Evolutionary conservation across 352 stramenopile genomes (phyloP).

Genomic region (Thalassiosira pacifica): DNA sequence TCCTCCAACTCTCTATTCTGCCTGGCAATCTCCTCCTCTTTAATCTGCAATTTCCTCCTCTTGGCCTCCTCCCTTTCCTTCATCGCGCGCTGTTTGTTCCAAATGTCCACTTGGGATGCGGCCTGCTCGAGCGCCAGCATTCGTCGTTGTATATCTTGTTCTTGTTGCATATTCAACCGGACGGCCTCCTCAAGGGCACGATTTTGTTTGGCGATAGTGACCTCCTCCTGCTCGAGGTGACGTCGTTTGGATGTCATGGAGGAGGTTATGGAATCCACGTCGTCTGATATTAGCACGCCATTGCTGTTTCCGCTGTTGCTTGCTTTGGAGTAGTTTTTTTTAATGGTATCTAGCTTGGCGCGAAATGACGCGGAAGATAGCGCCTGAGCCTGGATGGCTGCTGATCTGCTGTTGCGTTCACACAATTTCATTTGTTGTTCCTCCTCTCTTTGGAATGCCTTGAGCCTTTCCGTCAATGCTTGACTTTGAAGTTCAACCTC

Average conservation of each 20-base stretch:
- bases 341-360: too few species aligned
- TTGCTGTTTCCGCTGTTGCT: too few species aligned
- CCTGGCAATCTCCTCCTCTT: not conserved
- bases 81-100: too few species aligned
- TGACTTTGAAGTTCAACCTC: too few species aligned
- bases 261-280: not conserved
- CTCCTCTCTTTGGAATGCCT: too few species aligned
- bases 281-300: too few species aligned
- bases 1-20: constrained; percentile 6
- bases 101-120: constrained; percentile 1
- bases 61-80: constrained; percentile 5
- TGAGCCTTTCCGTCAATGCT: too few species aligned
- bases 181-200: constrained; percentile 2
- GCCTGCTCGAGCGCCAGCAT: constrained; percentile 42
- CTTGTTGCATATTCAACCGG: constrained; percentile 26
- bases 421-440: too few species aligned
- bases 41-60: not conserved
- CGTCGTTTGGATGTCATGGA: constrained; percentile 13
- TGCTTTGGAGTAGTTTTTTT: too few species aligned
- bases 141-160: constrained; percentile 33
- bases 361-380: too few species aligned
- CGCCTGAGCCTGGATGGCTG: not conserved
- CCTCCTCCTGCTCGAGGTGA: constrained; percentile 13
- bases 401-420: too few species aligned
- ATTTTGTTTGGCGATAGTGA: not conserved